Percentiles rank a stretch among this genome's conserved stretches.
phyloP scores from a whole-genome alignment of 352 stramenopile genomes.

The Phytophthora chlamydospora region DNA sequence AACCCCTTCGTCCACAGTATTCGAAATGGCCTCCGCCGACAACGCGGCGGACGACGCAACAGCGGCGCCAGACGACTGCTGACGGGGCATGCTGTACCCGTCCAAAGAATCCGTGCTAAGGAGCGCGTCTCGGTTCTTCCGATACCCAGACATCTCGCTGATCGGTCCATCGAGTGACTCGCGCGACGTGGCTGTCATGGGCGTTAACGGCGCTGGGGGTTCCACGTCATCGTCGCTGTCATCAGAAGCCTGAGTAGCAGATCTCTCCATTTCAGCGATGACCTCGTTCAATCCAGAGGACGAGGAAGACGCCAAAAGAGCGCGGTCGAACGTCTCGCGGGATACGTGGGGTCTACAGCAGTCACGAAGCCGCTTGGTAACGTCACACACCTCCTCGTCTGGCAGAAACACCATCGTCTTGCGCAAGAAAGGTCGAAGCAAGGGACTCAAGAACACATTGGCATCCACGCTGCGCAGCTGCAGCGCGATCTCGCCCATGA shows the following conservation, averaged over 20 bases:
- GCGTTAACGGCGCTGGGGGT: constrained; percentile 19
- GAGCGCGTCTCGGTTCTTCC: constrained; percentile 51
- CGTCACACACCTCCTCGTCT: constrained; percentile 57
- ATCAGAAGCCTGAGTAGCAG: constrained; percentile 33
- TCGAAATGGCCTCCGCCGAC: constrained; percentile 33
- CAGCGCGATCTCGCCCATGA: constrained; percentile 86
- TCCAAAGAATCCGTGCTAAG: constrained; percentile 78
- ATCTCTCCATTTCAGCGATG: constrained; percentile 61
- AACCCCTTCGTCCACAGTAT: constrained; percentile 24
- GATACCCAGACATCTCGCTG: constrained; percentile 18
- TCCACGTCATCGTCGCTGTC: constrained; percentile 39
- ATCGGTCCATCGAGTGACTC: constrained; percentile 39
- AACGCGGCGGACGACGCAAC: constrained; percentile 32
- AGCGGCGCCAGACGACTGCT: constrained; percentile 38
- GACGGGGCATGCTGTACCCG: constrained; percentile 46
- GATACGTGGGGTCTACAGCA: constrained; percentile 76
- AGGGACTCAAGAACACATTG: constrained; percentile 92
- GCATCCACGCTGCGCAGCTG: constrained; percentile 91
- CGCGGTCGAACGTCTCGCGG: constrained; percentile 85
- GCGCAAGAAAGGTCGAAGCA: constrained; percentile 90
- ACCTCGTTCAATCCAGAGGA: constrained; percentile 52
- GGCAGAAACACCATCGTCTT: constrained; percentile 85
- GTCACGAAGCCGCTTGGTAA: constrained; percentile 62
- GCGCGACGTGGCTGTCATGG: constrained; percentile 29
- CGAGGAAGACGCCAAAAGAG: constrained; percentile 69